A percentile compares a stretch with the other conserved stretches of the same genome.
These are phyloP conservation scores for Graphilbum sp. DNA, from an alignment of 2,329 filamentous ascomycete species.

Conservation along the genomic window DNA sequence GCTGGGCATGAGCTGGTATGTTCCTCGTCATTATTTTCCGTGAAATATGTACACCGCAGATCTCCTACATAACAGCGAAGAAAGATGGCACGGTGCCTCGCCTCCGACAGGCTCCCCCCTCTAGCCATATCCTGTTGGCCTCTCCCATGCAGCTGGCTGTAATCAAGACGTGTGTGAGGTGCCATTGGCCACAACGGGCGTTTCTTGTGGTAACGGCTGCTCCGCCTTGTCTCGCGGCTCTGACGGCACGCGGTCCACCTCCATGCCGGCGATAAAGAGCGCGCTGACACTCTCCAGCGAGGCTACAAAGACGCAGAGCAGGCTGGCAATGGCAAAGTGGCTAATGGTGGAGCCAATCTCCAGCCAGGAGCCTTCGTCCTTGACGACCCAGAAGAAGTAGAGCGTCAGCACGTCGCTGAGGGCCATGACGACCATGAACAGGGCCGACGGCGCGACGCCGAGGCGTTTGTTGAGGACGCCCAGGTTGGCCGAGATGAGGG, in stretches of 20 bases:
- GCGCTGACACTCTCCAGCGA: constrained; percentile 74
- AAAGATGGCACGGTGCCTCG: no score
- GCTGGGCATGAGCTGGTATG: no score
- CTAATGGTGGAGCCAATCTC: constrained; percentile 96
- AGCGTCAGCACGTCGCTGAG: constrained; percentile 83
- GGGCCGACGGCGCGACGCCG: constrained; percentile 67
- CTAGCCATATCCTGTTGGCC: no score
- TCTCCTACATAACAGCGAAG: no score
- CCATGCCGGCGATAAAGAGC: constrained; percentile 64
- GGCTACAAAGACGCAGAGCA: constrained; percentile 81
- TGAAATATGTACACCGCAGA: no score
- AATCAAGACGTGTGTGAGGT: no score
- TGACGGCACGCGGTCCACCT: constrained; percentile 41
- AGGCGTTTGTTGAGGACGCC: constrained; percentile 77
- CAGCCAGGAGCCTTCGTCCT: constrained; percentile 90
- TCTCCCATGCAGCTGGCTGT: no score
- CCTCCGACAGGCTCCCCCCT: no score
- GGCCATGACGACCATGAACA: constrained; percentile 92
- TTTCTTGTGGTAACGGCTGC: no score
- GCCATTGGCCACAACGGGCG: not conserved
- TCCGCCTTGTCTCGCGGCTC: no score
- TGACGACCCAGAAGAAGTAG: constrained; percentile 95
- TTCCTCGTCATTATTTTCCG: no score
- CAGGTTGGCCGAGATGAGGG: constrained; percentile 81
- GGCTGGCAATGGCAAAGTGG: constrained; percentile 85